Percentiles rank a stretch among this genome's conserved stretches.
phyloP scores from a whole-genome alignment of 495 filamentous ascomycete genomes.

The Tetracladium setigerum region DNA sequence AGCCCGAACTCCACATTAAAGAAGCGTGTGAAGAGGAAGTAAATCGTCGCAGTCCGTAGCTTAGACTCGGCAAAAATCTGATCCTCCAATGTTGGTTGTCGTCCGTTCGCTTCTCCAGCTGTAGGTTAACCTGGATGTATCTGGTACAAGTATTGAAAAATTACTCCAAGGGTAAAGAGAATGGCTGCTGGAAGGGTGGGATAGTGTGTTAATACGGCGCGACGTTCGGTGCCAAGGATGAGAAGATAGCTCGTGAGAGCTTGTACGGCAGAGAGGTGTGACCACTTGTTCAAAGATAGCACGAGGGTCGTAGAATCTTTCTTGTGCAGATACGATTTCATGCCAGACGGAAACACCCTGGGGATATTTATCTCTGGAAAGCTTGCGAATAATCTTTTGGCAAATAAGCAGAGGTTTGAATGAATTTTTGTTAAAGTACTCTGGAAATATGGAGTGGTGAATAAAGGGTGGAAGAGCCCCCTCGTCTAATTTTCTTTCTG shows the following conservation, averaged over 20 bases:
- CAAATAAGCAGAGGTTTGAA: background rate
- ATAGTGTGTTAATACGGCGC: background rate
- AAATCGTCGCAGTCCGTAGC: constrained; percentile 1
- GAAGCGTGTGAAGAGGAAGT: constrained; percentile 1
- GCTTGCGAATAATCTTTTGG: background rate
- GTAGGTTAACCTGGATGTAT: background rate
- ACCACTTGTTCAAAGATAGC: constrained; percentile 2
- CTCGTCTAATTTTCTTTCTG: background rate
- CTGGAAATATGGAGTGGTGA: background rate
- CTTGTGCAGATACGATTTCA: background rate
- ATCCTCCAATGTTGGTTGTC: background rate
- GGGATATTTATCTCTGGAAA: background rate
- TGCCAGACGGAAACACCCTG: background rate
- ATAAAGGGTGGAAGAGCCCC: background rate
- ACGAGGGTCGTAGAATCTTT: constrained; percentile 2
- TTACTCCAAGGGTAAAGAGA: background rate
- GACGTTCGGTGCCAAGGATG: background rate
- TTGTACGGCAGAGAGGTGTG: constrained; percentile 1
- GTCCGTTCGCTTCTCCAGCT: background rate
- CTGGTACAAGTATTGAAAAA: background rate
- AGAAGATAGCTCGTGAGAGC: constrained; percentile 2
- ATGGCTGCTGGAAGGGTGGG: background rate
- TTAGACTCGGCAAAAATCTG: constrained; percentile 6
- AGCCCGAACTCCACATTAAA: constrained; percentile 3
- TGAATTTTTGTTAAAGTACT: background rate